Evolutionary conservation across 1,139 yeast species (phyloP).

Genomic region (Hyphopichia wangnamkhiaoensis): DNA sequence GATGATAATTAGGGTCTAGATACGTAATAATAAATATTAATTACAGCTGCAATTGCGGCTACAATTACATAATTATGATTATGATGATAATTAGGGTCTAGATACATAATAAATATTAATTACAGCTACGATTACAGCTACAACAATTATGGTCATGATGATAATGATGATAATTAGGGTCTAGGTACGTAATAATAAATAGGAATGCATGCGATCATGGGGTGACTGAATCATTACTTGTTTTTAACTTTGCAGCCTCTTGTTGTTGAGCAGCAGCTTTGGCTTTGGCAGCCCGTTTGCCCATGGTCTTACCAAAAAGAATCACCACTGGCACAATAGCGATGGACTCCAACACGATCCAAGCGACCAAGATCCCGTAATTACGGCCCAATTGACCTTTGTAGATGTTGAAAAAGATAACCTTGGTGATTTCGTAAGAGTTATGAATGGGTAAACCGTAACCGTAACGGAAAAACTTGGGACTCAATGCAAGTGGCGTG

Average conservation of each 20-base stretch:
- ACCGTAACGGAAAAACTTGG: conserved; percentile 37
- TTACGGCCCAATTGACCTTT: conserved; percentile 41
- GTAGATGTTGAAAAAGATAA: conserved; percentile 36
- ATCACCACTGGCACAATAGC: conserved; percentile 45
- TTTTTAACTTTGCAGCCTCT: neutral
- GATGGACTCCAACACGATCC: conserved; percentile 31
- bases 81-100: no score
- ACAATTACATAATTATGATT: no score
- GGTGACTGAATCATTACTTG: neutral
- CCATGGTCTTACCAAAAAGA: conserved; percentile 29
- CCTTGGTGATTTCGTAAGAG: conserved; percentile 39
- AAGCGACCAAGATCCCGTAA: conserved; percentile 34
- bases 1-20: no score
- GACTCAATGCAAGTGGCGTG: conserved; percentile 35
- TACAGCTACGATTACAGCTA: no score
- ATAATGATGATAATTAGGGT: no score
- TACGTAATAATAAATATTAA: no score
- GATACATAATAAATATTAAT: no score
- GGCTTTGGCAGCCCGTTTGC: conserved; percentile 19
- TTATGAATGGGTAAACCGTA: conserved; percentile 42
- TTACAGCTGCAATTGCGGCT: no score
- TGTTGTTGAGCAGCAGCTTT: conserved; percentile 16
- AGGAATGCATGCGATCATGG: neutral
- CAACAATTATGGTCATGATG: no score
- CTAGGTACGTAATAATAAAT: no score